Evolutionary conservation across 148 eudicot species (phyloP).

Genomic region (Vaccinium macrocarpon): DNA sequence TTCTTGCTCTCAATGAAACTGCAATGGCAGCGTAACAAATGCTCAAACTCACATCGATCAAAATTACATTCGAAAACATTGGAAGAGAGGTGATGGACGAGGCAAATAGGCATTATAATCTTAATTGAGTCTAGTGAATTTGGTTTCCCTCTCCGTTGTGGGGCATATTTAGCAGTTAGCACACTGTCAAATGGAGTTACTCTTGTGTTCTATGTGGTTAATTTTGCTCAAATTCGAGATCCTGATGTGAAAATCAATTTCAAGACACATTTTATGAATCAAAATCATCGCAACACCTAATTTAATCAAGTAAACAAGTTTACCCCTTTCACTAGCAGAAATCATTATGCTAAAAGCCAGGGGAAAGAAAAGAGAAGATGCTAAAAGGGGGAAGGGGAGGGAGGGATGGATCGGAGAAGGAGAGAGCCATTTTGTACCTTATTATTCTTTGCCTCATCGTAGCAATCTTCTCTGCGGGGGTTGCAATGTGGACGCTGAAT

Average conservation of each 20-base stretch:
- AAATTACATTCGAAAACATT: background rate
- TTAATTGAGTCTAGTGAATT: background rate
- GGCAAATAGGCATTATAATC: too few species aligned
- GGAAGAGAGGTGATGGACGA: too few species aligned
- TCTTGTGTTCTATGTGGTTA: background rate
- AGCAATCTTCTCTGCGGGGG: constrained; percentile 73
- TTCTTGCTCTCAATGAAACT: constrained; percentile 59
- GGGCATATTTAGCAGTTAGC: background rate
- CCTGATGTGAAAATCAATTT: too few species aligned
- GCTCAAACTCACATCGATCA: background rate
- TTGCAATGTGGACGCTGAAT: constrained; percentile 52
- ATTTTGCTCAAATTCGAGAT: too few species aligned
- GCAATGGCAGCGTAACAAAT: constrained; percentile 12
- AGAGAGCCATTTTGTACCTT: constrained; percentile 30
- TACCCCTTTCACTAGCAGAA: background rate
- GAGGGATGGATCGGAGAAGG: background rate
- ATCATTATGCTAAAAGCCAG: background rate
- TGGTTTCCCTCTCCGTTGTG: background rate
- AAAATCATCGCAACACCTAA: background rate
- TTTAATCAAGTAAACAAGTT: background rate
- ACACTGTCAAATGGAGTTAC: background rate
- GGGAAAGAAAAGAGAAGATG: background rate
- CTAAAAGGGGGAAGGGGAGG: background rate
- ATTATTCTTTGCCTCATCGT: constrained; percentile 53
- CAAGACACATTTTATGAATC: too few species aligned